Evolutionary conservation across 768 basidiomycete species (phyloP).

Genomic region (Lentinula lateritia): DNA sequence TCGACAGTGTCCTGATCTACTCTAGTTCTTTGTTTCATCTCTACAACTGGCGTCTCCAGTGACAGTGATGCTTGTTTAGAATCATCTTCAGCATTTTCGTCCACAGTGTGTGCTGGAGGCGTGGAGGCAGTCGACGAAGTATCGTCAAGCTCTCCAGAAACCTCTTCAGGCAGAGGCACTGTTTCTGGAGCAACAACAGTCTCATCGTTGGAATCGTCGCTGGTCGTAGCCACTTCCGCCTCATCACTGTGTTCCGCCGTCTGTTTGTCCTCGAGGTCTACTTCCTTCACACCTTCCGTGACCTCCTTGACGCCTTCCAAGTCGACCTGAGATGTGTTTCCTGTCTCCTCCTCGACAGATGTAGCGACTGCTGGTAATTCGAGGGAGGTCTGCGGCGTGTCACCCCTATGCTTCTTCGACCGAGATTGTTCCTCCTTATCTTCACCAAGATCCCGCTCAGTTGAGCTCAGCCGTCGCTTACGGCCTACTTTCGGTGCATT

Average conservation of each 20-base stretch:
- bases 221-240: background rate
- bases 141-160: constrained; percentile 2
- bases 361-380: constrained; percentile 17
- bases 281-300: constrained; percentile 63
- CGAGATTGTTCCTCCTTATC: constrained; percentile 33
- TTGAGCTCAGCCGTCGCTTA: constrained; percentile 58
- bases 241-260: constrained; percentile 5
- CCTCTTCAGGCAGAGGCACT: constrained; percentile 1
- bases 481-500: constrained; percentile 64
- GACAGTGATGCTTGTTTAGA: background rate
- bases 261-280: constrained; percentile 47
- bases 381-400: constrained; percentile 23
- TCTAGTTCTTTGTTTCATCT: background rate
- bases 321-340: constrained; percentile 26
- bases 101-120: background rate
- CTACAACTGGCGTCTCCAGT: background rate
- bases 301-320: constrained; percentile 62
- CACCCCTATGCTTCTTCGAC: constrained; percentile 41
- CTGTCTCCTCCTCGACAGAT: background rate
- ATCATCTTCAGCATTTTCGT: background rate
- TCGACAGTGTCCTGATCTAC: background rate
- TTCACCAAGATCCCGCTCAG: constrained; percentile 35
- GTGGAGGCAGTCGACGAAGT: constrained; percentile 3
- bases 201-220: background rate
- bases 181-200: background rate